Base-by-base conservation (phyloP, 2,329 filamentous ascomycete genomes). In the Penicillium sp. region DNA sequence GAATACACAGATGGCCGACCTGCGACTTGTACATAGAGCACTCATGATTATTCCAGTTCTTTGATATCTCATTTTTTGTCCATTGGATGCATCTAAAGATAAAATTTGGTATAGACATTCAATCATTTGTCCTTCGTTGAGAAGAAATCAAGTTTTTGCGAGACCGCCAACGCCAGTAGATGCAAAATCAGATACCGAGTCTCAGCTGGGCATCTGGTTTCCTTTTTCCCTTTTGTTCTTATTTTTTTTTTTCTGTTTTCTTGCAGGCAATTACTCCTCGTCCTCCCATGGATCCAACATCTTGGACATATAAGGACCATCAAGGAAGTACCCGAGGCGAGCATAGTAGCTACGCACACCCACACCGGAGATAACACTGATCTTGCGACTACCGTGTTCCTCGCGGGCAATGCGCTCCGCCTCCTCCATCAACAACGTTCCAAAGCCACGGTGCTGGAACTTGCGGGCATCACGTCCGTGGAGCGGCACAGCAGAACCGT, bases 391-490 rank as follows among this genome's bases (percentile, higher is more conserved):
- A 6, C 92, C 90, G 70, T 99, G 94, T 77, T 99, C 94, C 63
- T 97, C 89, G 54, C 91, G 84, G 0, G 95, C 93, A 63, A 99
- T 99, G 50, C 92, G 84, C 78, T 97, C 94, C 0, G 94, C 95
- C 77, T 97, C 93, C 71, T 97, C 93, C 95, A 99, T 99, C 64
- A 99, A 72, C 60, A 99, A 75, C 2, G 94, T 99, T 47, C 94
- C 94, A 65, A 96, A 99, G 0, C 94, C 94, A 73, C 97, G 94
- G 77, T 99, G 94, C 78, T 99, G 94, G 76, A 97, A 97, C 76
- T 97, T 97, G 75, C 90, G 88, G 21, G 93, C 92, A 67, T 99
- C 94, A 55, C 95, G 84, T 9, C 92, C 93, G 75, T 99, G 94
- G 45, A 99, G 90, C 0, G 94, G 95, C n/a, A 99, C 94, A 0